Evolutionary conservation across 768 basidiomycete genomes (phyloP), one percentile per base, ranked within the genome.

Genomic region (Gloeopeniophorella convolvens): DNA sequence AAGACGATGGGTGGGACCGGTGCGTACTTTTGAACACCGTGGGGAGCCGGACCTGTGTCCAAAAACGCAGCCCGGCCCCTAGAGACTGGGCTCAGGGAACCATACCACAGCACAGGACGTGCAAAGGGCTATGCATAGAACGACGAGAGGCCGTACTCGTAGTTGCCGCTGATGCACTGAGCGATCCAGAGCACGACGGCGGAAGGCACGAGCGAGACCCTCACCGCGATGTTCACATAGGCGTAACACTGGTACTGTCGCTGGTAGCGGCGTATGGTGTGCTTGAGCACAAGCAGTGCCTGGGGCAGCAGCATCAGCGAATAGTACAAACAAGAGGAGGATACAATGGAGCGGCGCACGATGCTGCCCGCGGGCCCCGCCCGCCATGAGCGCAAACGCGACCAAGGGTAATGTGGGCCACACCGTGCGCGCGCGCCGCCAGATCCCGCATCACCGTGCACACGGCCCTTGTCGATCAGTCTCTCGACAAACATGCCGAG

Each of bases 371-470:
- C 95, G 36, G 97, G 65, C 0, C 95, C 95, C n/a, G 10, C 95
- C 94, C 4, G 95, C 95, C 91, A 98, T 93, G 35, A 97, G 65
- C 1, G 94, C 92, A 60, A 98, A 95, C 2, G 94, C 94, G 54
- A 96, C 76, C 67, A 98, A 98, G 54, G 97, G 65, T 61, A 94
- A 81, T 92, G 71, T 8, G 94, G 94, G 54, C 88, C 73, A 89
- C 92, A 95, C 11, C 95, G 90, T 4, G 89, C 85, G 1, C 82
- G 72, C 0, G 88, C 73, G 61, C 91, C 87, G 5, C 87, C 88
- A 61, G 83, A 89, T 0, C 79, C 78, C 51, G 85, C 88, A 8
- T 89, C 83, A 0, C 84, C 84, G n/a, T 77, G 72, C 41, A 97
- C 75, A 28, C 88, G 76, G 59, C 89, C 85, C 72, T 97, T 96